Evolutionary conservation across 2,329 filamentous ascomycete genomes (phyloP), one percentile per base, ranked within the genome.

Genomic region (Aspergillus awamori): DNA sequence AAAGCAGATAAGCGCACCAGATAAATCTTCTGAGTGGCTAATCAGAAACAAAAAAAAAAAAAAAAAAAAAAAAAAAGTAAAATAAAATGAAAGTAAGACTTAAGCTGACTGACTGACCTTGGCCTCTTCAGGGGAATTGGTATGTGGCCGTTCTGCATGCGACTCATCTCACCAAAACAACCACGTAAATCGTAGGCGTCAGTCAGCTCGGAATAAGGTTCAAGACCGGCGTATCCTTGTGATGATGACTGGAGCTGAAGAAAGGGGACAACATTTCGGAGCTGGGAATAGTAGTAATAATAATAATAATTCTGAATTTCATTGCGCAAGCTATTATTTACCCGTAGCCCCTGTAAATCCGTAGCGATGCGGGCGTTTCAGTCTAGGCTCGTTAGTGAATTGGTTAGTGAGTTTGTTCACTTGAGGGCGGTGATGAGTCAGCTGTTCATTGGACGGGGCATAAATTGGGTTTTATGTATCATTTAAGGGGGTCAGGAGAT

Each of bases 51-150:
- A 13, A 36, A 36, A 10, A 36, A 11, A 24, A 13, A 5, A 13
- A 36, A 36, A 36, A 1, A 36, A 11, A 36, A 26, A 13, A 36
- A 11, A 13, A 17, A 20, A 20, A 20, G 20, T 20, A 24, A 41
- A 17, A 41, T n/a, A 41, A 17, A n/a, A n/a, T n/a, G 39, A 6
- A n/a, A 41, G 39, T 13, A 22, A 22, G 30, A 24, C 20, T 15
- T 54, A 45, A 22, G 24, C 26, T 54, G 52, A 56, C 41, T 54
- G 52, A 56, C 53, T 47, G 53, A 56, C 53, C 53, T 56, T n/a
- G 24, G 30, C 53, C 38, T 47, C 8, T 43, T 56, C 53, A 56
- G 53, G 53, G 53, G 28, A 20, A 33, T 11, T 30, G 24, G 17
- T 30, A 33, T 47, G 20, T 33, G 17, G 53, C 53, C 20, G 20